Conservation (phyloP, 345 rosid genomes). For the Aquilaria sinensis region DNA sequence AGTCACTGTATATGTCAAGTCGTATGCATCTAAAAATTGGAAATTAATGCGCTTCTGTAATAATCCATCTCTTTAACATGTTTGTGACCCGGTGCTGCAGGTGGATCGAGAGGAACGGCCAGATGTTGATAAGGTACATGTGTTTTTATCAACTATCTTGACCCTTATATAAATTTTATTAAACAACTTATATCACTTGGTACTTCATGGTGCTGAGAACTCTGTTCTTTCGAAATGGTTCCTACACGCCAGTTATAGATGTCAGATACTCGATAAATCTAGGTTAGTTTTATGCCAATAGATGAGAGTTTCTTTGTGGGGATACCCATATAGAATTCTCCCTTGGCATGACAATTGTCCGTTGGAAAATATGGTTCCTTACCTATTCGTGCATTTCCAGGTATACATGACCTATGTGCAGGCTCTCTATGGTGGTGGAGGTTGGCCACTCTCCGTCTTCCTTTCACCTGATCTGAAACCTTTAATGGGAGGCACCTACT, state of each 20-base stretch:
- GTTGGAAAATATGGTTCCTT: not conserved
- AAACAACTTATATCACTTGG: too few relatives aligned
- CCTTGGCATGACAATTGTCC: too few relatives aligned
- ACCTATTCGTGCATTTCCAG: conserved; percentile 27
- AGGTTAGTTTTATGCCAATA: too few relatives aligned
- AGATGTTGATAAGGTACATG: conserved; percentile 92
- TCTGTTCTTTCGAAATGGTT: not conserved
- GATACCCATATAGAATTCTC: not conserved
- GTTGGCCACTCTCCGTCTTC: conserved; percentile 90
- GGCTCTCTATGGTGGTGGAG: conserved; percentile 85
- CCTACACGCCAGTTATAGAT: not conserved
- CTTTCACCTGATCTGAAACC: conserved; percentile 96
- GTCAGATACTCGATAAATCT: too few relatives aligned
- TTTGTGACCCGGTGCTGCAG: conserved; percentile 26
- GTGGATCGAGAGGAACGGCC: conserved; percentile 97
- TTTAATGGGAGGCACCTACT: conserved; percentile 95
- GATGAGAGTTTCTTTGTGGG: not conserved
- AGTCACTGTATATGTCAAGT: not conserved
- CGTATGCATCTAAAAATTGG: not conserved
- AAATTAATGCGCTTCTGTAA: conserved; percentile 1
- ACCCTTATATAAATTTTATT: too few relatives aligned
- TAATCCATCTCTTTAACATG: conserved; percentile 16
- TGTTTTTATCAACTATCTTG: not conserved
- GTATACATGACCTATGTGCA: conserved; percentile 95
- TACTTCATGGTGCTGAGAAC: too few relatives aligned